Evolutionary conservation across 1,139 yeast species (phyloP).

Genomic region (Magnusiomyces paraingens): DNA sequence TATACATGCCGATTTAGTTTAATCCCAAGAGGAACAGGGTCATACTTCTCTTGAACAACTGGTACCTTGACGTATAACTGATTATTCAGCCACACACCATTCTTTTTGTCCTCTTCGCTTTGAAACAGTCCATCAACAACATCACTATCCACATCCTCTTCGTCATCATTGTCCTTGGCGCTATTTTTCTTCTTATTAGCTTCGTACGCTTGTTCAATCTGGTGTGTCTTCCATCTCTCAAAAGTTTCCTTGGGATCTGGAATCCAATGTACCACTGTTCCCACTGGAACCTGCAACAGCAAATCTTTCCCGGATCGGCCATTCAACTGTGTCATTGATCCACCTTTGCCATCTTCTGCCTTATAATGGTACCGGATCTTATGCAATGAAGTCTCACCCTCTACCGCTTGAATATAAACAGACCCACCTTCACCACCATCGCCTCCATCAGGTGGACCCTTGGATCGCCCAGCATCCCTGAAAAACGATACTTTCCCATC

Average conservation of each 20-base stretch:
- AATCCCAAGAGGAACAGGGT: conserved; percentile 17
- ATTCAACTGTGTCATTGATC: conserved; percentile 70
- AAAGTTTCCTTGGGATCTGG: conserved; percentile 52
- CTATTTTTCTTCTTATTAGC: not conserved
- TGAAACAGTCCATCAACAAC: not conserved
- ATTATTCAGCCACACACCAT: conserved; percentile 17
- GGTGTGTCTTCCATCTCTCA: conserved; percentile 7
- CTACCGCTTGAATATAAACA: conserved; percentile 73
- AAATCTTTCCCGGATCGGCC: conserved; percentile 79
- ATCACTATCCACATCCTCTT: conserved; percentile 8
- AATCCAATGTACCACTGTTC: conserved; percentile 81
- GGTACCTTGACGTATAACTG: conserved; percentile 15
- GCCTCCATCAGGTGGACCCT: conserved; percentile 97
- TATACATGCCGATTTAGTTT: conserved; percentile 54
- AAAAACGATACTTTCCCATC: conserved; percentile 80
- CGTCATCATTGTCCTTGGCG: conserved; percentile 12
- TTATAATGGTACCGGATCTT: conserved; percentile 58
- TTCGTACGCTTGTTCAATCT: not conserved
- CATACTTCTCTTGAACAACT: conserved; percentile 13
- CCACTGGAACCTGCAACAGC: conserved; percentile 80
- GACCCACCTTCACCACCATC: conserved; percentile 96
- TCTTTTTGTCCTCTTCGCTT: conserved; percentile 16
- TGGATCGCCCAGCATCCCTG: conserved; percentile 74
- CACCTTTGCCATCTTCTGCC: conserved; percentile 67
- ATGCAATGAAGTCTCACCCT: conserved; percentile 63